phyloP scores from a whole-genome alignment of 139 green algal species.

The Pleodorina starrii region DNA sequence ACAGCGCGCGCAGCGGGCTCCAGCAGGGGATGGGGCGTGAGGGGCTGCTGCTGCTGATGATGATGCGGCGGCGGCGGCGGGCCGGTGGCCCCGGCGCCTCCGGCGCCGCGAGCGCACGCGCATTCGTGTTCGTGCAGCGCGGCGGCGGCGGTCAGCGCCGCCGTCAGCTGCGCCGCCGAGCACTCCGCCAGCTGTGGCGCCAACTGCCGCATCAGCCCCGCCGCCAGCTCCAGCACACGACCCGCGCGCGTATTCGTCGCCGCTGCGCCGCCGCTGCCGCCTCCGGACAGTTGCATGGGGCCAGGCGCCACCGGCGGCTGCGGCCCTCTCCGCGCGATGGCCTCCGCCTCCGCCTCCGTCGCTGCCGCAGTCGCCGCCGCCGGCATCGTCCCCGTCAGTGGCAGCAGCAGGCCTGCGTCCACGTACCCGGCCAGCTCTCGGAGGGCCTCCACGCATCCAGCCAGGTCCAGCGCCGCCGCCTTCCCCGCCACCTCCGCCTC shows the following conservation, averaged over 20 bases:
- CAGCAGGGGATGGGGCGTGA: not conserved
- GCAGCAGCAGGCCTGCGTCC: not conserved
- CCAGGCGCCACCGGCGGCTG: too few species aligned
- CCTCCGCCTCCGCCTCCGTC: too few species aligned
- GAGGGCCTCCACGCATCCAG: not conserved
- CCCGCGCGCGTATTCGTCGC: not conserved
- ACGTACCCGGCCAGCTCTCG: not conserved
- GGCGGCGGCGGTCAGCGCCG: not conserved
- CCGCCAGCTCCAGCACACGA: not conserved
- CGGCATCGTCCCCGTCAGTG: too few species aligned
- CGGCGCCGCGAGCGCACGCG: too few species aligned
- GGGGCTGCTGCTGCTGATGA: not conserved
- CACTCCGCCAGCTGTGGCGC: not conserved
- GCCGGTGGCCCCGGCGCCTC: too few species aligned
- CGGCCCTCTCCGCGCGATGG: too few species aligned
- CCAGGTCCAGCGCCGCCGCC: not conserved
- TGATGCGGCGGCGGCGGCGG: too few species aligned
- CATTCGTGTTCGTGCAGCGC: not conserved
- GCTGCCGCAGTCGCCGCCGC: too few species aligned
- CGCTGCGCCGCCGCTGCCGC: not conserved
- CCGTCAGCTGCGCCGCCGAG: not conserved
- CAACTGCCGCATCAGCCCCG: not conserved
- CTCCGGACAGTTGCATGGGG: too few species aligned
- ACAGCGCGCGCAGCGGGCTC: not conserved
- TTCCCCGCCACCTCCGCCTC: not conserved